Evolutionary conservation across 257 asterid species (phyloP).

Genomic region (Solanum tarijense): DNA sequence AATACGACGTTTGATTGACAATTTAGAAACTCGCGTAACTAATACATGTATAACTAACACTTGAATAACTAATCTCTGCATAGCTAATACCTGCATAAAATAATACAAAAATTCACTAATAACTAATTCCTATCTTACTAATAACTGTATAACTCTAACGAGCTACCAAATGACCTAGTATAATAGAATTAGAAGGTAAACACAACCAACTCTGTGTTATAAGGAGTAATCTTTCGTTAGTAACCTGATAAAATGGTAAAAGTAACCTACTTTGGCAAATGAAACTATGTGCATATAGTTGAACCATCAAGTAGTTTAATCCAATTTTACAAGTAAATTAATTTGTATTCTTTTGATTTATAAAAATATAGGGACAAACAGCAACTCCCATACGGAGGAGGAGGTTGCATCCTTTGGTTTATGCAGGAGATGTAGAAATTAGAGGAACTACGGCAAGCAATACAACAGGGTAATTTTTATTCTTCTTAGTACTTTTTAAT

Average conservation of each 20-base stretch:
- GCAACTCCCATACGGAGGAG: conserved; percentile 15
- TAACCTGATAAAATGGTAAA: not conserved
- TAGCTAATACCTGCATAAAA: too few species aligned
- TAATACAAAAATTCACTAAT: too few species aligned
- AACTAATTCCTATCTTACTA: too few species aligned
- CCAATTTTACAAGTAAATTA: not conserved
- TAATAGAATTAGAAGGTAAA: too few species aligned
- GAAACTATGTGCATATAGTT: not conserved
- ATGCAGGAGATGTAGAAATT: conserved; percentile 28
- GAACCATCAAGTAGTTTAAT: not conserved
- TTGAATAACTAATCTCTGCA: too few species aligned
- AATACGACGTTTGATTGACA: too few species aligned
- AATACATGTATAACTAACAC: too few species aligned
- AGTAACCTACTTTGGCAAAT: not conserved
- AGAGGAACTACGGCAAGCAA: conserved; percentile 21
- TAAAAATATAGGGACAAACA: conserved; percentile 28
- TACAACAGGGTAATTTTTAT: conserved; percentile 14
- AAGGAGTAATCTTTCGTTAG: not conserved
- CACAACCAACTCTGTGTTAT: too few species aligned
- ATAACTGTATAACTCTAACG: too few species aligned
- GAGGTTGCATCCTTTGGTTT: conserved; percentile 25
- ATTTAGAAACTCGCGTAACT: too few species aligned
- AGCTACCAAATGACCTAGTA: too few species aligned
- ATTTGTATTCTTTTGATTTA: not conserved
- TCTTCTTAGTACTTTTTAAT: not conserved